Evolutionary conservation across 2,329 filamentous ascomycete species (phyloP), one percentile per base, ranked within the genome.

Genomic region (Pseudogymnoascus sp.): DNA sequence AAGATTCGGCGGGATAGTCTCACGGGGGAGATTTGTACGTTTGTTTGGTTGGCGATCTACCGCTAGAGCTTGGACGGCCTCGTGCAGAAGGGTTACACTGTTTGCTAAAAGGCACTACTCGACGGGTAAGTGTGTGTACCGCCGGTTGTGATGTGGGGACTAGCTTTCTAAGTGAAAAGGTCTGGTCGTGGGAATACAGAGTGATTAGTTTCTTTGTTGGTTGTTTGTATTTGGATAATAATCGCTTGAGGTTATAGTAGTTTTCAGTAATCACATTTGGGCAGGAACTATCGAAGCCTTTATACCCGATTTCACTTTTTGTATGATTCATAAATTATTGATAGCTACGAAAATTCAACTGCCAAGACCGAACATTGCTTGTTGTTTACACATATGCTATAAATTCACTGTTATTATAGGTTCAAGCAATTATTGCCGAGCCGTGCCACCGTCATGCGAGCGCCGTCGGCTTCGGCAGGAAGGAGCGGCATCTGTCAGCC

Each of bases 111-210:
- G 50, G 50, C 50, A 56, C 50, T 33, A 56, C 50, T 56, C 50
- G n/a, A 56, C n/a, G n/a, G 50, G 50, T 56, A 56, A 56, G 50
- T 56, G 50, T 56, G 50, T 56, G 50, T 56, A 56, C 50, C 50
- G 33, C 50, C 50, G 25, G 50, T 56, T 56, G 50, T 56, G 10
- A 56, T 14, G 50, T 56, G 50, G 50, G 50, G 50, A 56, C 50
- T 56, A 56, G 50, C 50, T 56, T 56, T 33, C 33, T 33, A 56
- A 56, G 25, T 18, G 50, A 56, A 56, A 56, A 56, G 50, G n/a
- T 16, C 16, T 28, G 23, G 47, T 31, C 25, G 47, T 50, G 14
- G 21, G 25, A 31, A 31, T 53, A 53, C 25, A 53, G 47, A 56
- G n/a, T 56, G 50, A 56, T 56, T 56, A 56, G 25, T 56, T 56